phyloP scores from a whole-genome alignment of 306 rosid genomes.

The Vigna mungo region DNA sequence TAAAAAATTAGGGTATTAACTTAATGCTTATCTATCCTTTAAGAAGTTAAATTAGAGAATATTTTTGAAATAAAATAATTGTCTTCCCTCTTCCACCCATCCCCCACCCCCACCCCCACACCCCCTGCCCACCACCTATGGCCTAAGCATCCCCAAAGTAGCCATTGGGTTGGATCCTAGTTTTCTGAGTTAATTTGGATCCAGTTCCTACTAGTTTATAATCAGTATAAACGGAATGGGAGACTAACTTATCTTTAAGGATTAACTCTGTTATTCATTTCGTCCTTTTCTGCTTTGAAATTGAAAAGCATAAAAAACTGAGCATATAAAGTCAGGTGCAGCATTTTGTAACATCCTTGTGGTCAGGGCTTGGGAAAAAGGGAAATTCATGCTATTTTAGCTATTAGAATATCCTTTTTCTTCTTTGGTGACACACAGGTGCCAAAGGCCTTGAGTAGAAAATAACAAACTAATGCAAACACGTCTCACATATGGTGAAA shows the following conservation, averaged over 20 bases:
- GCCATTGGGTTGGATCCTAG: background rate
- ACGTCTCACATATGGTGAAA: background rate
- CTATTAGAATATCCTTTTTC: conserved; percentile 8
- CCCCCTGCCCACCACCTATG: background rate
- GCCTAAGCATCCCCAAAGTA: background rate
- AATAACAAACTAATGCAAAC: background rate
- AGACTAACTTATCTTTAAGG: background rate
- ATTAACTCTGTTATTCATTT: background rate
- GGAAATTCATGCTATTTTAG: background rate
- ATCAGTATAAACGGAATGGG: conserved; percentile 7
- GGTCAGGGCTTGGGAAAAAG: background rate
- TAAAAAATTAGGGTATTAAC: background rate
- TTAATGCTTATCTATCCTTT: background rate
- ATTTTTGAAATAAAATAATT: too few relatives aligned
- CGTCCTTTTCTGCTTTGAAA: conserved; percentile 5
- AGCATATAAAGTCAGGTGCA: background rate
- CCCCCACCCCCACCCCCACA: too few relatives aligned
- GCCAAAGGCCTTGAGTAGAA: background rate
- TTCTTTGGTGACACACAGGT: background rate
- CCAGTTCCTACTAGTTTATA: background rate
- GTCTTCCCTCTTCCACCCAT: too few relatives aligned
- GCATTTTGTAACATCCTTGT: conserved; percentile 6
- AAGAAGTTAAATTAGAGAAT: too few relatives aligned
- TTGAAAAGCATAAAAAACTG: background rate
- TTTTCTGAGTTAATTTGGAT: background rate